A percentile compares a stretch with the other conserved stretches of the same genome.
Evolutionary conservation across 345 rosid genomes (phyloP).

Genomic region (Brassica nigra): DNA sequence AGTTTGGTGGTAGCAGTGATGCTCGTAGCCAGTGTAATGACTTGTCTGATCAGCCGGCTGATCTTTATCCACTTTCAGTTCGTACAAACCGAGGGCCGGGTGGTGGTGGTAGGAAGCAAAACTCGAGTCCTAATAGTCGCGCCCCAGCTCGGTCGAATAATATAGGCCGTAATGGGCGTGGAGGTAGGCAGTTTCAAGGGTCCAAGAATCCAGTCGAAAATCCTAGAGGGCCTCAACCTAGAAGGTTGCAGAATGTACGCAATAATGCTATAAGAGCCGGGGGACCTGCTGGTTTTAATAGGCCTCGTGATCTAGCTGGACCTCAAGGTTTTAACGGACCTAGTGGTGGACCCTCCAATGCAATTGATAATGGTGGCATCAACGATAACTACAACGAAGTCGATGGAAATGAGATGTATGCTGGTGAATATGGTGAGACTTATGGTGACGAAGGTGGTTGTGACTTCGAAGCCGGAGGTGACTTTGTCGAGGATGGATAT

Average conservation of each 20-base stretch:
- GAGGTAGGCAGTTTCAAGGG: background rate
- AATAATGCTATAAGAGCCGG: background rate
- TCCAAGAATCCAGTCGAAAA: constrained; percentile 7
- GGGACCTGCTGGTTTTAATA: constrained; percentile 13
- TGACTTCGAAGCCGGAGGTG: constrained; percentile 10
- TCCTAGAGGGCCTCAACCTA: constrained; percentile 8
- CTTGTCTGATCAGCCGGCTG: background rate
- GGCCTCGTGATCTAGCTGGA: constrained; percentile 13
- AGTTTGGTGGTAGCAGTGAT: constrained; percentile 37
- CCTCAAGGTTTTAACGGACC: constrained; percentile 27
- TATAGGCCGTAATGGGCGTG: background rate
- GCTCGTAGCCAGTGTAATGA: constrained; percentile 39
- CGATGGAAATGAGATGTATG: constrained; percentile 4
- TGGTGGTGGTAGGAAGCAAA: constrained; percentile 7
- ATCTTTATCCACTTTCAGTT: constrained; percentile 24
- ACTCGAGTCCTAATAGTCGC: background rate
- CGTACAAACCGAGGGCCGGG: background rate
- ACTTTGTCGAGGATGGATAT: background rate
- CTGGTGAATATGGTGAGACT: constrained; percentile 20
- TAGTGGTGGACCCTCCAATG: constrained; percentile 22
- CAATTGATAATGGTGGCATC: constrained; percentile 19
- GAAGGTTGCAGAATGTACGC: constrained; percentile 16
- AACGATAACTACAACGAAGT: constrained; percentile 29
- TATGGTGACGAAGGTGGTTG: constrained; percentile 22
- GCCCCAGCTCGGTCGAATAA: background rate